Evolutionary conservation across 2,329 filamentous ascomycete genomes (phyloP).

Genomic region (Acrocalymma vagum): DNA sequence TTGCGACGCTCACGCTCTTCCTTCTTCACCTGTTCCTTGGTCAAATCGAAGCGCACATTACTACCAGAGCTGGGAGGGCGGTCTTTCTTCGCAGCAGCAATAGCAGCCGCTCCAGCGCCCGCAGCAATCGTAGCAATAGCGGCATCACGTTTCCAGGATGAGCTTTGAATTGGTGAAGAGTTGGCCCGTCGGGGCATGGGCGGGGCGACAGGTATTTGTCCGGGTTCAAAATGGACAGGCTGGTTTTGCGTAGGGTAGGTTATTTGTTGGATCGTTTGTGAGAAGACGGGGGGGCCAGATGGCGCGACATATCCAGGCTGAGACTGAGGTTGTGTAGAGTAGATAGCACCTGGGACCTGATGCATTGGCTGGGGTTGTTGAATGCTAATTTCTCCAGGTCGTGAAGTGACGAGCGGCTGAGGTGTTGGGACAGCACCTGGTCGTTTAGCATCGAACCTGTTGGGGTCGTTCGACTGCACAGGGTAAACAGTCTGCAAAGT

Average conservation of each 20-base stretch:
- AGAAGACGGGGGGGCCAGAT: slow-evolving; percentile 51
- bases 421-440: slow-evolving; percentile 58
- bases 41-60: slow-evolving; percentile 66
- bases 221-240: slow-evolving; percentile 25
- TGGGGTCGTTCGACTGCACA: slow-evolving; percentile 71
- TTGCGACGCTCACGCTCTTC: slow-evolving; percentile 51
- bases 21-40: slow-evolving; percentile 63
- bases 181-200: slow-evolving; percentile 51
- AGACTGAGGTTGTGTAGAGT: slow-evolving; percentile 57
- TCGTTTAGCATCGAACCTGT: slow-evolving; percentile 65
- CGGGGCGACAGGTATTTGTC: slow-evolving; percentile 26
- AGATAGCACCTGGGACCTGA: slow-evolving; percentile 75
- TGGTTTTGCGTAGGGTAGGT: slow-evolving; percentile 28
- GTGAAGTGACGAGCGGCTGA: slow-evolving; percentile 42
- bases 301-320: slow-evolving; percentile 52
- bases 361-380: slow-evolving; percentile 84
- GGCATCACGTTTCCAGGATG: slow-evolving; percentile 51
- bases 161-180: slow-evolving; percentile 55
- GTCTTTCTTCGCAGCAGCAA: slow-evolving; percentile 40
- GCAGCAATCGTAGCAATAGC: slow-evolving; percentile 54
- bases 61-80: slow-evolving; percentile 42
- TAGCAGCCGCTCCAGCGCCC: slow-evolving; percentile 51
- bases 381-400: slow-evolving; percentile 68
- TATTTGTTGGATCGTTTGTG: slow-evolving; percentile 29
- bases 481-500: slow-evolving; percentile 72